Conservation (phyloP, 345 rosid genomes). For the Euphorbia lathyris region DNA sequence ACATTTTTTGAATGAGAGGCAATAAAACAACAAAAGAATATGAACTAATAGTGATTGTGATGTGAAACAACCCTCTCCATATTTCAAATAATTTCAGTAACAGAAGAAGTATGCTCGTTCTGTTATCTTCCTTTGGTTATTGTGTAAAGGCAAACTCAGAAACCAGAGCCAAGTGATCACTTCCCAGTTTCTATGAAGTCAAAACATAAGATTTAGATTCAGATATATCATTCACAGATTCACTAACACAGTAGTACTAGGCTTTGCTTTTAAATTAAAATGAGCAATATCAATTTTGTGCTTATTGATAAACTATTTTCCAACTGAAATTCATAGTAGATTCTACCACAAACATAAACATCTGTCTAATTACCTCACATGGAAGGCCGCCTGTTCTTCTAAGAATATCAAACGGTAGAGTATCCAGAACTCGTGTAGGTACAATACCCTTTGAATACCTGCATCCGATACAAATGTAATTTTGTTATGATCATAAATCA, state of each 20-base stretch:
- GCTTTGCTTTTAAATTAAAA: not conserved
- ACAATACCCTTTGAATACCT: constrained; percentile 66
- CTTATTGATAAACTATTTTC: not conserved
- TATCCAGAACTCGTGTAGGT: constrained; percentile 67
- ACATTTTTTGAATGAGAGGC: too few species aligned
- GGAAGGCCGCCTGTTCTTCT: constrained; percentile 70
- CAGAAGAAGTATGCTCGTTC: not conserved
- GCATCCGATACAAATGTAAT: constrained; percentile 11
- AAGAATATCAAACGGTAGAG: constrained; percentile 58
- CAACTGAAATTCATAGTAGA: not conserved
- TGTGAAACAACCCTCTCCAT: not conserved
- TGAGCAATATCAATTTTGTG: not conserved
- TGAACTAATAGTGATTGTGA: not conserved
- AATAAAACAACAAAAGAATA: not conserved
- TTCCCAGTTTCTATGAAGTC: constrained; percentile 55
- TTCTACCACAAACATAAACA: not conserved
- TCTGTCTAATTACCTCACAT: constrained; percentile 44
- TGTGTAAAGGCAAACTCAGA: constrained; percentile 58
- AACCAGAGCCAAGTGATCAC: constrained; percentile 79
- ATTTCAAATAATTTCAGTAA: not conserved
- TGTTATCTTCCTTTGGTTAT: constrained; percentile 9
- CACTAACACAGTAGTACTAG: too few species aligned
- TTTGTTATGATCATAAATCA: not conserved
- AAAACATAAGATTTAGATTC: constrained; percentile 1
- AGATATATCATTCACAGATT: not conserved